phyloP scores from a whole-genome alignment of 1,139 yeast genomes.

The Candida sojae region DNA sequence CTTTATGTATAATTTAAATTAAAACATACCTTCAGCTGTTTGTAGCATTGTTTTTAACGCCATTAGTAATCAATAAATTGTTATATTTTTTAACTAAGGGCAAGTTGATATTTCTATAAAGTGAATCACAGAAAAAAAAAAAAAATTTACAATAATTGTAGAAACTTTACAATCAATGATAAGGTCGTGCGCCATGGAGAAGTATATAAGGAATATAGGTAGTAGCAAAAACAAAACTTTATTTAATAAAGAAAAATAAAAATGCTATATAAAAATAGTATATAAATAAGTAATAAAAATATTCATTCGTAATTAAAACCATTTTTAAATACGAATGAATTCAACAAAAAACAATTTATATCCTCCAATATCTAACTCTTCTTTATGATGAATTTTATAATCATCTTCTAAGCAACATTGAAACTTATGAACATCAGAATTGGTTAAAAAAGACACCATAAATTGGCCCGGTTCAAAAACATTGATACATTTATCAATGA shows the following conservation, averaged over 20 bases:
- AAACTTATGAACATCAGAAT: slow-evolving; percentile 3
- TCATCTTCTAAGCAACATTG: slow-evolving; percentile 5
- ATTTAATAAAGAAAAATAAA: background rate
- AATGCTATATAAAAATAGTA: background rate
- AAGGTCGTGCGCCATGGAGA: too few species aligned
- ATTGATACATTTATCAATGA: slow-evolving; percentile 5
- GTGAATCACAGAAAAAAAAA: background rate
- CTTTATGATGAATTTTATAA: slow-evolving; percentile 1
- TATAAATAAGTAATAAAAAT: too few species aligned
- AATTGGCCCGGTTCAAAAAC: slow-evolving; percentile 7
- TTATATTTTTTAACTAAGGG: background rate
- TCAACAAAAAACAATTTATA: slow-evolving; percentile 5
- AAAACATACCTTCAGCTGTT: slow-evolving; percentile 8
- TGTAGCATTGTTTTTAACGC: slow-evolving; percentile 5
- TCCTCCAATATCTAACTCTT: slow-evolving; percentile 5
- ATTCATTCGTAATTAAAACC: too few species aligned
- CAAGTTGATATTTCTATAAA: background rate
- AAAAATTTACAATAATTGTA: background rate
- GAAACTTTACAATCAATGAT: too few species aligned
- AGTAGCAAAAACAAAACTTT: background rate
- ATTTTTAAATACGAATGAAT: background rate
- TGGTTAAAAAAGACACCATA: slow-evolving; percentile 6
- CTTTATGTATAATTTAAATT: background rate
- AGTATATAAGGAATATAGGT: too few species aligned
- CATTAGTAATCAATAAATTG: slow-evolving; percentile 1